A percentile compares a stretch with the other conserved stretches of the same genome.
These are phyloP conservation scores for Simplicillium aogashimaense DNA, from an alignment of 2,329 filamentous ascomycete genomes.

Conservation along the genomic window DNA sequence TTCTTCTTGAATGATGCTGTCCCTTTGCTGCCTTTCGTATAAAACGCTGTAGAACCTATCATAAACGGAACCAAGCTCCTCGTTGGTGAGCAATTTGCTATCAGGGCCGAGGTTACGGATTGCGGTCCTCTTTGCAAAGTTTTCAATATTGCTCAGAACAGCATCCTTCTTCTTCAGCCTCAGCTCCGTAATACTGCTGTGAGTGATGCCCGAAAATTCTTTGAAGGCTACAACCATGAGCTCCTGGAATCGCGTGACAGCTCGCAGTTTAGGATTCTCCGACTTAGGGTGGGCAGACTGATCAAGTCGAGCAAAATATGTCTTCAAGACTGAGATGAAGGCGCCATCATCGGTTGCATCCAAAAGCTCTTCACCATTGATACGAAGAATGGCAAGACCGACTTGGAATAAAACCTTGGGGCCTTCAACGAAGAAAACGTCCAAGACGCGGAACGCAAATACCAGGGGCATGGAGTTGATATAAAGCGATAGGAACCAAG, in stretches of 20 bases:
- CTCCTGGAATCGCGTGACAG: constrained; percentile 93
- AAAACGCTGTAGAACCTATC: constrained; percentile 88
- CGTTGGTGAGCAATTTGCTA: constrained; percentile 78
- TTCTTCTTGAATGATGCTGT: constrained; percentile 68
- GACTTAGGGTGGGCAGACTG: constrained; percentile 94
- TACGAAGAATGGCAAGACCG: constrained; percentile 87
- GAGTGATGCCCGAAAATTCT: constrained; percentile 92
- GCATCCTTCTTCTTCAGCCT: constrained; percentile 88
- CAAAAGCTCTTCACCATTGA: constrained; percentile 91
- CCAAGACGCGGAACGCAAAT: constrained; percentile 90
- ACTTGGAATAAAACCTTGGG: constrained; percentile 97
- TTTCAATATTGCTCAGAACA: constrained; percentile 92
- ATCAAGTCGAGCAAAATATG: constrained; percentile 86
- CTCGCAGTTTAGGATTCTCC: constrained; percentile 86
- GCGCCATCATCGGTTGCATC: constrained; percentile 91
- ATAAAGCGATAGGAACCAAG: constrained; percentile 96
- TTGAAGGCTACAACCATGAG: constrained; percentile 99
- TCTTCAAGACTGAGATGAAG: constrained; percentile 92
- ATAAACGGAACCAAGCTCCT: constrained; percentile 83
- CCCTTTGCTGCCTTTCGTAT: constrained; percentile 83
- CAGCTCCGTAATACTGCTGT: constrained; percentile 81
- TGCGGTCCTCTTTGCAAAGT: constrained; percentile 91
- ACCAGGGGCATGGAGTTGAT: constrained; percentile 99
- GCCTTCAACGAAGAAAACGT: constrained; percentile 97
- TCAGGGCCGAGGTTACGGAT: constrained; percentile 93